A percentile compares a stretch with the other conserved stretches of the same genome.
These are phyloP conservation scores for Salinomyces thailandicus DNA, from an alignment of 2,329 filamentous ascomycete species.

Conservation along the genomic window DNA sequence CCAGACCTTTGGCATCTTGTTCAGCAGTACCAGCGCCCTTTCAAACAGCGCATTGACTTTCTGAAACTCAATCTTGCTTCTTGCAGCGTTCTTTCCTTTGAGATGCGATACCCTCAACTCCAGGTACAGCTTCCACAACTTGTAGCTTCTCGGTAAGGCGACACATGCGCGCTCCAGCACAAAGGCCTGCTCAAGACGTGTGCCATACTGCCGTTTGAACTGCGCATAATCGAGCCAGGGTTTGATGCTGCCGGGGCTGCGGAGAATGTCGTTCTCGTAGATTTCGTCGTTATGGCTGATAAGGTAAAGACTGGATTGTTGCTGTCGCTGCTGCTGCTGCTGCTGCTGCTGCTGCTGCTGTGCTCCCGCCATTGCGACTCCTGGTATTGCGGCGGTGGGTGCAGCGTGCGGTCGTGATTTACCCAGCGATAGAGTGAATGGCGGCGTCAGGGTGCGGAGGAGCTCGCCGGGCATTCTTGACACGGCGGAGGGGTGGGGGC, in stretches of 20 bases:
- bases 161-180: slow-evolving; percentile 82
- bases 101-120: slow-evolving; percentile 59
- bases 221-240: slow-evolving; percentile 93
- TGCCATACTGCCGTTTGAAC: slow-evolving; percentile 82
- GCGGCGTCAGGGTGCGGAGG: slow-evolving; percentile 30
- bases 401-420: slow-evolving; percentile 11
- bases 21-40: slow-evolving; percentile 78
- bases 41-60: slow-evolving; percentile 96
- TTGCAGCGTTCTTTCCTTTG: slow-evolving; percentile 68
- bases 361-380: no score
- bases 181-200: slow-evolving; percentile 72
- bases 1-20: slow-evolving; percentile 99
- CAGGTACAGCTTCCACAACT: slow-evolving; percentile 97
- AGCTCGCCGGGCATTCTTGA: slow-evolving; percentile 32
- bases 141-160: slow-evolving; percentile 88
- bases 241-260: slow-evolving; percentile 74
- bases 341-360: slow-evolving; percentile 4
- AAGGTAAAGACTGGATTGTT: slow-evolving; percentile 27
- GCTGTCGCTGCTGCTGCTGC: slow-evolving; percentile 9
- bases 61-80: slow-evolving; percentile 67
- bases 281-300: slow-evolving; percentile 80
- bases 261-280: slow-evolving; percentile 91
- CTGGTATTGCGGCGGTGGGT: slow-evolving; percentile 1
- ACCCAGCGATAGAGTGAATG: slow-evolving; percentile 18
- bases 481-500: background rate